A percentile compares a stretch with the other conserved stretches of the same genome.
Evolutionary conservation across 2,329 filamentous ascomycete species (phyloP).

Genomic region (Scytalidium sp.): DNA sequence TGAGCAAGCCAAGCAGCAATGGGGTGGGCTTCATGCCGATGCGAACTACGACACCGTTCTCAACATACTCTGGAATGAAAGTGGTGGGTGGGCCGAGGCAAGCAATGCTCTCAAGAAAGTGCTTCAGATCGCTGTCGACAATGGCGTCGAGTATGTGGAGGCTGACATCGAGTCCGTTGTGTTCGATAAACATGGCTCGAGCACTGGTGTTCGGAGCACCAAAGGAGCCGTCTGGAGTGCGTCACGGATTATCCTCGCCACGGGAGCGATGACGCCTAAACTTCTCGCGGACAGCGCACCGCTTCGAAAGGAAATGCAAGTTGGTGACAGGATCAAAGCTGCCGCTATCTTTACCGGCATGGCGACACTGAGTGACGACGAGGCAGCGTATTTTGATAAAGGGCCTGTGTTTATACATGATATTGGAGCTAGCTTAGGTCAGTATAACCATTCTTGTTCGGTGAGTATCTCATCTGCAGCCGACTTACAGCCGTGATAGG

Average conservation of each 20-base stretch:
- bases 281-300: conserved; percentile 48
- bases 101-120: conserved; percentile 39
- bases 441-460: too few species aligned
- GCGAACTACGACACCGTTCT: conserved; percentile 43
- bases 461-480: too few species aligned
- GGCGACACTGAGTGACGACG: conserved; percentile 2
- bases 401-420: neutral
- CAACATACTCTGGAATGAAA: conserved; percentile 43
- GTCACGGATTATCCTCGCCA: conserved; percentile 48
- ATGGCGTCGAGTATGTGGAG: conserved; percentile 39
- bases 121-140: conserved; percentile 36
- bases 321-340: conserved; percentile 51
- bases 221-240: conserved; percentile 44
- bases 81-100: conserved; percentile 49
- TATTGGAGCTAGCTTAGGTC: neutral
- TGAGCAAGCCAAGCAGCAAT: conserved; percentile 31
- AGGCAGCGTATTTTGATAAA: neutral
- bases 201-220: conserved; percentile 44
- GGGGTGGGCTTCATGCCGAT: conserved; percentile 33
- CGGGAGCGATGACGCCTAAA: conserved; percentile 52
- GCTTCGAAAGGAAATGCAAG: conserved; percentile 36
- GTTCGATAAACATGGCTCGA: conserved; percentile 43
- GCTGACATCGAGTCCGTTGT: conserved; percentile 38
- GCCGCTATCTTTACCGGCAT: conserved; percentile 59
- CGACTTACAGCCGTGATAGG: too few species aligned